Base-by-base conservation (phyloP, 441 rosid species). In the Gossypium schwendimanii region DNA sequence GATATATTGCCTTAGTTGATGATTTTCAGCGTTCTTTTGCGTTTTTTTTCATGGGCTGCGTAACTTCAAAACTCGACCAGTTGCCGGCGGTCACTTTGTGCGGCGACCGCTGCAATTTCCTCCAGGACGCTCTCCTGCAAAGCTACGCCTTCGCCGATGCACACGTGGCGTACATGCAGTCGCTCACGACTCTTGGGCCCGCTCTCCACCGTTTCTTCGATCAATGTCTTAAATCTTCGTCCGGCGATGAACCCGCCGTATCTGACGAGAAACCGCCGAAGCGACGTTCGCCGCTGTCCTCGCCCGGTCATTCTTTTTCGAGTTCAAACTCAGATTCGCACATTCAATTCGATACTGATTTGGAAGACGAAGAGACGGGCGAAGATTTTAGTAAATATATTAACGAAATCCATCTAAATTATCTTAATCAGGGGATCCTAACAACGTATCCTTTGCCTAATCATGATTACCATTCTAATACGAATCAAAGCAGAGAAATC, bases 51-150 rank as follows among this genome's bases (percentile, higher is more conserved):
- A 92, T 90, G 95, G 97, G 98, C n/a, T 94, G 98, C 77, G 75
- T 87, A 28, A 61, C 81, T 65, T 90, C 97, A 0, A 92, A 87
- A 80, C 84, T 86, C 71, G 91, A 92, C 80, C 82, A 84, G 72
- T 85, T 90, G 9, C 97, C 95, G 14, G 96, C 94, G 69, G 91
- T 94, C 52, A 74, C 86, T 45, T 81, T 94, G 0, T 92, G 97
- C 82, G 87, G 89, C 3, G 87, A 90, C 58, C 90, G 97, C 12
- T 90, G 92, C 78, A 39, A 47, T 63, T 85, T 74, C 72, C 85
- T 94, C 0, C 89, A 87, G 45, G 87, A 85, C 3, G 96, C 97
- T 0, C 89, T 94, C 52, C 82, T 75, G 7, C 89, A 85, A 14
- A 83, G 97, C 64, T 92, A 85, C 73, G 80, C 84, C 12, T 74